Conservation (phyloP, 345 rosid genomes). For the Eucalyptus tenuipes region DNA sequence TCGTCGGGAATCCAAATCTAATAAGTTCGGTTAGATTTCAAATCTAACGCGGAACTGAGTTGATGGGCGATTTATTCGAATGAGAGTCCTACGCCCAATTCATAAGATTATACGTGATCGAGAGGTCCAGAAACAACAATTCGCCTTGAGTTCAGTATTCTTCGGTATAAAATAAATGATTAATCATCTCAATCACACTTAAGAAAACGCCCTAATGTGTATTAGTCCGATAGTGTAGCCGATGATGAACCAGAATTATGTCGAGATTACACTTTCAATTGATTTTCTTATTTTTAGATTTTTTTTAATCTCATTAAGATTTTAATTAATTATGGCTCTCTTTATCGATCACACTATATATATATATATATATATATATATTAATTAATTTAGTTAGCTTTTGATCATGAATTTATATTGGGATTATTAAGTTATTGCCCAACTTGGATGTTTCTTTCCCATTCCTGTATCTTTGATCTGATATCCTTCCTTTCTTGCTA, state of each 20-base stretch:
- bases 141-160: background rate
- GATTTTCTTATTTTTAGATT: background rate
- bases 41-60: background rate
- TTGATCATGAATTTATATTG: background rate
- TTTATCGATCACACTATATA: too few relatives aligned
- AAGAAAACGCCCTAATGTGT: background rate
- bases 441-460: background rate
- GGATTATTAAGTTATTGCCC: background rate
- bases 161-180: background rate
- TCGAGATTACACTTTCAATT: background rate
- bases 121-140: rapidly evolving
- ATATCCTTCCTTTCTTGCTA: background rate
- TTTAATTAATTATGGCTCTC: background rate
- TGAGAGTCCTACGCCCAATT: background rate
- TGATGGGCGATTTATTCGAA: background rate
- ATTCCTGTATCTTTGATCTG: background rate
- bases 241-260: background rate
- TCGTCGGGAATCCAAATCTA: background rate
- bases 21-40: background rate
- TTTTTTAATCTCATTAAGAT: background rate
- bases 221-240: rapidly evolving
- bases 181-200: background rate
- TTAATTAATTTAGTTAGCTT: background rate
- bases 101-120: background rate
- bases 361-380: too few relatives aligned